Evolutionary conservation across 108 stramenopile species (phyloP).

Genomic region (Schizochytrium sp.): DNA sequence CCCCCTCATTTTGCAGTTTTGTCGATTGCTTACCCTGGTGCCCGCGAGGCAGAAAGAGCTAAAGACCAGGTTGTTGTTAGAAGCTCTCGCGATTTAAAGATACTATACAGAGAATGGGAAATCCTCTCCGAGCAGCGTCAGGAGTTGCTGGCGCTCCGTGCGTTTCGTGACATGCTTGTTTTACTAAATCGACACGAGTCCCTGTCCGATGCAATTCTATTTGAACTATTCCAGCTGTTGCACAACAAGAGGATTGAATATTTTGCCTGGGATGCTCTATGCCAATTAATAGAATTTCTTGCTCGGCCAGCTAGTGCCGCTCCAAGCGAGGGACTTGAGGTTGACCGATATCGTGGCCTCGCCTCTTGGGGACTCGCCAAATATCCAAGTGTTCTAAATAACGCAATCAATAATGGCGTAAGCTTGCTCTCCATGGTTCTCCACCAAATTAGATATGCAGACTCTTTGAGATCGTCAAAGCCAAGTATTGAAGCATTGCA

Average conservation of each 20-base stretch:
- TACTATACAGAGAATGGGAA: not conserved
- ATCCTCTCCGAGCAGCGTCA: not conserved
- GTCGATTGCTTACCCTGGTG: not conserved
- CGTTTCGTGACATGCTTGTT: conserved; percentile 6
- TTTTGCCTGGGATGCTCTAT: conserved; percentile 13
- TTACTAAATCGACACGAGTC: not conserved
- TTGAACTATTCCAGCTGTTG: not conserved
- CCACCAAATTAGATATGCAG: not conserved
- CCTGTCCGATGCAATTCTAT: not conserved
- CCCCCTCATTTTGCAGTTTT: not conserved
- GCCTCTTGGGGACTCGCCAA: not conserved
- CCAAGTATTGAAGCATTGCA: not conserved
- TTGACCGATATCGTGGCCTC: not conserved
- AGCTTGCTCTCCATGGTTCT: not conserved
- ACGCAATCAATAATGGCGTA: not conserved
- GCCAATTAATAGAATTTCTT: not conserved
- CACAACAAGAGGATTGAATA: not conserved
- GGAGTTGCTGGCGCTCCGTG: not conserved
- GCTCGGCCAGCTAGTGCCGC: not conserved
- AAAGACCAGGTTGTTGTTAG: not conserved
- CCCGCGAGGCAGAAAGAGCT: not conserved
- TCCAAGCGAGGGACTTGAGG: not conserved
- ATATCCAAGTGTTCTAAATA: not conserved
- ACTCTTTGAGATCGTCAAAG: not conserved
- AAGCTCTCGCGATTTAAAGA: not conserved